Conservation (phyloP, 2,329 filamentous ascomycete genomes). For the Tolypocladium album region DNA sequence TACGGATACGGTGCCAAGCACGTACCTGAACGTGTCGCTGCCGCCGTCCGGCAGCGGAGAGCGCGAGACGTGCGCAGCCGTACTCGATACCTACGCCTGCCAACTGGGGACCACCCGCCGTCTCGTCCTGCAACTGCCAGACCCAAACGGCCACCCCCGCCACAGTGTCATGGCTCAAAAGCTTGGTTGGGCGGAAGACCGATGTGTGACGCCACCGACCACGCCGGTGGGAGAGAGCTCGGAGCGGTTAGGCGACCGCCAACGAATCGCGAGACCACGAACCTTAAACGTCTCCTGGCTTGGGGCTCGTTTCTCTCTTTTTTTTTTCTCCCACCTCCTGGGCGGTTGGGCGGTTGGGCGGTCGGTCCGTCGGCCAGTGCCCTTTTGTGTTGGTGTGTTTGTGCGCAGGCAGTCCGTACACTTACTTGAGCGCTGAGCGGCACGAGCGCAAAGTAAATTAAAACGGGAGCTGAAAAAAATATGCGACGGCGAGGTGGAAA, state of each 20-base stretch:
- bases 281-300: neutral
- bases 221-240: neutral
- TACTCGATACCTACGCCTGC: neutral
- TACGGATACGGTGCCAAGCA: neutral
- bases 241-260: neutral
- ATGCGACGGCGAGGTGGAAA: neutral
- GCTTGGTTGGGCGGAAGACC: neutral
- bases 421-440: no score
- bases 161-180: constrained; percentile 2
- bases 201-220: constrained; percentile 1
- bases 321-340: neutral
- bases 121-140: neutral
- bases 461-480: neutral
- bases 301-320: neutral
- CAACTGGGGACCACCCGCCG: neutral
- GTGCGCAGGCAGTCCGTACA: no score
- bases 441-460: neutral
- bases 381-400: neutral
- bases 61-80: neutral
- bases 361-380: neutral
- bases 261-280: constrained; percentile 1
- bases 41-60: neutral
- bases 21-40: neutral
- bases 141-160: neutral
- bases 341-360: neutral